These are phyloP conservation scores for Stenocarpella maydis DNA, from an alignment of 2,329 filamentous ascomycete species.

Conservation along the genomic window DNA sequence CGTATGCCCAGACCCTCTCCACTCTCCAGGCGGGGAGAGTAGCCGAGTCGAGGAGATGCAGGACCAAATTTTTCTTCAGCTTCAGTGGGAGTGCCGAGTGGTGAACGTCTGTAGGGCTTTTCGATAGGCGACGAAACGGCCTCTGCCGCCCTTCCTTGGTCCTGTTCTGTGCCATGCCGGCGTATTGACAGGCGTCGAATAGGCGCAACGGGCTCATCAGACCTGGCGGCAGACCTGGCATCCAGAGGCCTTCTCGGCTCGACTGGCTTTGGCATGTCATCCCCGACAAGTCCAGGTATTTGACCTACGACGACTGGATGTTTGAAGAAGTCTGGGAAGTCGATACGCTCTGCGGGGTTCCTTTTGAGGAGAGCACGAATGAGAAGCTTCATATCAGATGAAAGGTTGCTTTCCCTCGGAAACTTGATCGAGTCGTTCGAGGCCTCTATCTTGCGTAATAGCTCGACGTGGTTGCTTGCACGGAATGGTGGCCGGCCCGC, in stretches of 20 bases:
- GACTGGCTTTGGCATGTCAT: slow-evolving; percentile 67
- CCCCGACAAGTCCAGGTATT: slow-evolving; percentile 83
- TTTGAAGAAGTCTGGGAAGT: slow-evolving; percentile 85
- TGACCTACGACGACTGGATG: slow-evolving; percentile 75
- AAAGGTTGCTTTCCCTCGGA: slow-evolving; percentile 74
- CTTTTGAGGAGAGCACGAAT: slow-evolving; percentile 85
- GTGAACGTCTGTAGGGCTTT: slow-evolving; percentile 51
- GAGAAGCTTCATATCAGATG: slow-evolving; percentile 78
- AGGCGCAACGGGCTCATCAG: slow-evolving; percentile 43
- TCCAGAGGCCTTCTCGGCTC: slow-evolving; percentile 47
- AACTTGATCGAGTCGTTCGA: slow-evolving; percentile 88
- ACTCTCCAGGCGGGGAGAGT: slow-evolving; percentile 56
- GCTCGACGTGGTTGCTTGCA: slow-evolving; percentile 92
- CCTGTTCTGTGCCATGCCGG: slow-evolving; percentile 51
- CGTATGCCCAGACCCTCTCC: slow-evolving; percentile 62
- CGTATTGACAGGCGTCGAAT: slow-evolving; percentile 50
- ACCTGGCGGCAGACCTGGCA: slow-evolving; percentile 42
- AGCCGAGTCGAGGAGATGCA: slow-evolving; percentile 46
- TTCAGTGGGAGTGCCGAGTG: slow-evolving; percentile 53
- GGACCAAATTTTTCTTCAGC: slow-evolving; percentile 42
- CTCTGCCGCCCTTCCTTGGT: slow-evolving; percentile 48
- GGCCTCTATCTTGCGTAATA: slow-evolving; percentile 90
- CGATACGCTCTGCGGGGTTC: slow-evolving; percentile 84
- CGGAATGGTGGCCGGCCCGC: slow-evolving; percentile 89
- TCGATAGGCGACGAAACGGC: slow-evolving; percentile 51